Percentiles rank a stretch among this genome's conserved stretches.
Conservation (phyloP, 805 yeast genomes). For the Candida sithepensis region DNA sequence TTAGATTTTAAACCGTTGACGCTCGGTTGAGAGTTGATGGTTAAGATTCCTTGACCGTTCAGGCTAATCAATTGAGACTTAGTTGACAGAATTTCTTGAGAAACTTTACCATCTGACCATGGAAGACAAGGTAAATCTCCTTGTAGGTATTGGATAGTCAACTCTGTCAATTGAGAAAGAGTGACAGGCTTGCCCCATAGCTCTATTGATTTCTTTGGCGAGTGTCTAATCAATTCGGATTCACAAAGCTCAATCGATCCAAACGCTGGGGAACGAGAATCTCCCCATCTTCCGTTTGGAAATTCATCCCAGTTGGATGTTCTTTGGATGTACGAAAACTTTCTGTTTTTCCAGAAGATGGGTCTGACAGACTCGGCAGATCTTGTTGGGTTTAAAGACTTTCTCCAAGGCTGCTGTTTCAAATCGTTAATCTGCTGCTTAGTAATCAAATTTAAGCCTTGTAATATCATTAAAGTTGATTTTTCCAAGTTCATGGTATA, state of each 20-base stretch:
- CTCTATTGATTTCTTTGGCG: conserved; percentile 73
- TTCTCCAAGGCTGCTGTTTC: conserved; percentile 79
- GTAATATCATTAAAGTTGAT: conserved; percentile 84
- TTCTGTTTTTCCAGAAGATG: conserved; percentile 93
- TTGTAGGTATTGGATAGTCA: conserved; percentile 65
- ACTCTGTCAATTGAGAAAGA: conserved; percentile 53
- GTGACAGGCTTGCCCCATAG: conserved; percentile 83
- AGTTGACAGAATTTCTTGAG: conserved; percentile 68
- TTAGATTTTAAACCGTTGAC: conserved; percentile 73
- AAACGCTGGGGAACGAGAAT: conserved; percentile 94
- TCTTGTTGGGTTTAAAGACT: conserved; percentile 77
- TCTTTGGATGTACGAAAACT: conserved; percentile 81
- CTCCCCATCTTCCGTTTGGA: conserved; percentile 99
- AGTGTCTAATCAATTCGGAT: conserved; percentile 75
- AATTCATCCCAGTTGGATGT: conserved; percentile 97
- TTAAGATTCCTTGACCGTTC: conserved; percentile 65
- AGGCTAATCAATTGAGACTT: conserved; percentile 55
- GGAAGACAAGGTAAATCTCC: conserved; percentile 78
- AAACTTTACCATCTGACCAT: conserved; percentile 92
- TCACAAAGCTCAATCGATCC: conserved; percentile 86
- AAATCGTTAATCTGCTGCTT: conserved; percentile 22
- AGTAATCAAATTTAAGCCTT: conserved; percentile 54
- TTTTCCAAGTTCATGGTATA: conserved; percentile 97
- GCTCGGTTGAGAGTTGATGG: conserved; percentile 93
- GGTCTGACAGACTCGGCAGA: conserved; percentile 84